These are phyloP conservation scores for Harrya chromipes DNA, from an alignment of 768 basidiomycete genomes.

Conservation along the genomic window DNA sequence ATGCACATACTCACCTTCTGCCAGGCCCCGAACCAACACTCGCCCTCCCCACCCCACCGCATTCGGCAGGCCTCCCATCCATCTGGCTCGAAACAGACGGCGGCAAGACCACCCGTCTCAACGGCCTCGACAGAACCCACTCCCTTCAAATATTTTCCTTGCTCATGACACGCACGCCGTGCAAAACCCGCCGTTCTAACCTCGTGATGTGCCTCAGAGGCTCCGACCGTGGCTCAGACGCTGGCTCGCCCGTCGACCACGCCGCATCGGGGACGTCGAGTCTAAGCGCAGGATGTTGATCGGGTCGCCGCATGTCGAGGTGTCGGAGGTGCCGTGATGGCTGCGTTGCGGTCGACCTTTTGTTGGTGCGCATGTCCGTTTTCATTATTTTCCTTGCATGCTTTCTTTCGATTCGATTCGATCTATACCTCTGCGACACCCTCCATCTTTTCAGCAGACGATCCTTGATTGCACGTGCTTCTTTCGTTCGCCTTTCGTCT, in stretches of 20 bases:
- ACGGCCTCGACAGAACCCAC: constrained; percentile 19
- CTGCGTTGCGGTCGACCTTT: too few species aligned
- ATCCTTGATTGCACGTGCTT: too few species aligned
- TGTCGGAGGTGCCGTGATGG: constrained; percentile 4
- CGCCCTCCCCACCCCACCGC: constrained; percentile 20
- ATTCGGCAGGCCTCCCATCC: constrained; percentile 38
- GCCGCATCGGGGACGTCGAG: not conserved
- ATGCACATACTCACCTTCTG: not conserved
- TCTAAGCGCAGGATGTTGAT: constrained; percentile 9
- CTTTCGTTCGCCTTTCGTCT: too few species aligned
- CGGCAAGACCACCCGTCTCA: constrained; percentile 4
- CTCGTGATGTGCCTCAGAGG: constrained; percentile 25
- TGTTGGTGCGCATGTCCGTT: not conserved
- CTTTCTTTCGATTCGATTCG: too few species aligned
- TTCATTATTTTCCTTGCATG: not conserved
- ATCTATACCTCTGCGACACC: too few species aligned
- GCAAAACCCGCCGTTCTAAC: constrained; percentile 19
- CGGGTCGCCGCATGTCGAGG: constrained; percentile 7
- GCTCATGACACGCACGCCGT: not conserved
- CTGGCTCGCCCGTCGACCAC: not conserved
- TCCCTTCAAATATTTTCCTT: constrained; percentile 22
- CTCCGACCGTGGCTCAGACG: constrained; percentile 4
- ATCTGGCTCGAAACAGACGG: constrained; percentile 49
- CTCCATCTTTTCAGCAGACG: too few species aligned
- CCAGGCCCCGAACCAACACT: constrained; percentile 17